These are phyloP conservation scores for Lactarius akahatsu DNA, from an alignment of 768 basidiomycete genomes.

Conservation along the genomic window DNA sequence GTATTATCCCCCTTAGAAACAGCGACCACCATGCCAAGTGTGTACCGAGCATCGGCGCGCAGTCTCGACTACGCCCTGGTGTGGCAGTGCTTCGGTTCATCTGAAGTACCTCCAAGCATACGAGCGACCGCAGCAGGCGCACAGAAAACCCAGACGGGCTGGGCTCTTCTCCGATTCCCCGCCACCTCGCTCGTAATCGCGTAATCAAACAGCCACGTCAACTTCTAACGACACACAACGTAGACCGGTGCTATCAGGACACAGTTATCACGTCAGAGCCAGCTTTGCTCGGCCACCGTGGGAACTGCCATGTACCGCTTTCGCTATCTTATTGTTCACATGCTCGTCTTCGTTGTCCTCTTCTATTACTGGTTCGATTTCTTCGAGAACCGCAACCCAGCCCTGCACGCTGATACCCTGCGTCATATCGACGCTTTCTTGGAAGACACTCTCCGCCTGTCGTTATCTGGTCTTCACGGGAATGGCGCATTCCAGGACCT, in stretches of 20 bases:
- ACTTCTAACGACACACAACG: neutral
- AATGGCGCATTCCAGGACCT: neutral
- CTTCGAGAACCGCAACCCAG: neutral
- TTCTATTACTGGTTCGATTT: neutral
- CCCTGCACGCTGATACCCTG: neutral
- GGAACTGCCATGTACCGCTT: neutral
- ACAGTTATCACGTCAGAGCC: neutral
- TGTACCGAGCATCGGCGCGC: neutral
- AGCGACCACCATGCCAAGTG: neutral
- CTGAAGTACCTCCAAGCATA: neutral
- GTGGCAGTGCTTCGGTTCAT: neutral
- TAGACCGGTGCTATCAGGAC: too few species aligned
- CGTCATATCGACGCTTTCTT: slow-evolving; percentile 9
- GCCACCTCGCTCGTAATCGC: neutral
- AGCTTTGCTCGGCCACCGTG: neutral
- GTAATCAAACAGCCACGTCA: neutral
- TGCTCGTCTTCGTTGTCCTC: neutral
- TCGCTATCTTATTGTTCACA: neutral
- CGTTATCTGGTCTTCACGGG: neutral
- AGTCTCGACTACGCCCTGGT: neutral
- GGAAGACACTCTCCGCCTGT: slow-evolving; percentile 8
- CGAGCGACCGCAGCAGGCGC: neutral
- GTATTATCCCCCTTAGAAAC: neutral
- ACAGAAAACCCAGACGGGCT: neutral
- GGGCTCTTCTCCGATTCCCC: neutral